These are phyloP conservation scores for Pholiota conissans DNA, from an alignment of 768 basidiomycete species.

Conservation along the genomic window DNA sequence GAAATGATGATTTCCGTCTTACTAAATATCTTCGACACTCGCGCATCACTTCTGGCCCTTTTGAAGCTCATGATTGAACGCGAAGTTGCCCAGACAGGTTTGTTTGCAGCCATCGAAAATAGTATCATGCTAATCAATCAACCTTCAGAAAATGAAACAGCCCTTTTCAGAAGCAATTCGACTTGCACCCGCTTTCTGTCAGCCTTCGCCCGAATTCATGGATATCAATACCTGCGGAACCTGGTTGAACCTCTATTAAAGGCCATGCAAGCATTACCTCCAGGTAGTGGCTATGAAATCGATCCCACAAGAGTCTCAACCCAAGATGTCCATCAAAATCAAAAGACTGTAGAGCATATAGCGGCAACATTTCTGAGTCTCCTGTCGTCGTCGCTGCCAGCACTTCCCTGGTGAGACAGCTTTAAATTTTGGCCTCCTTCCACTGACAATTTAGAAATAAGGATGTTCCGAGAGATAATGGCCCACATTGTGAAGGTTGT, in stretches of 20 bases:
- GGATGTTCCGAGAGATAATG: conserved; percentile 86
- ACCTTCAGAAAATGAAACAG: conserved; percentile 67
- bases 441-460: conserved; percentile 26
- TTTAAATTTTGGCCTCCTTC: not conserved
- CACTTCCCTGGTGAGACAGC: conserved; percentile 67
- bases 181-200: conserved; percentile 87
- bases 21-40: conserved; percentile 83
- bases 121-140: conserved; percentile 5
- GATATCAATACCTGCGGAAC: conserved; percentile 86
- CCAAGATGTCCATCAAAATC: conserved; percentile 67
- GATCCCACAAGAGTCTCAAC: conserved; percentile 65
- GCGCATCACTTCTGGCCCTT: conserved; percentile 66
- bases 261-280: conserved; percentile 69
- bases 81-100: conserved; percentile 80
- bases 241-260: conserved; percentile 78
- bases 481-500: conserved; percentile 77
- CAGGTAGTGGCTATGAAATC: conserved; percentile 75
- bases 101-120: not conserved
- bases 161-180: conserved; percentile 87
- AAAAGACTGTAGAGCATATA: conserved; percentile 68
- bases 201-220: conserved; percentile 85
- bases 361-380: conserved; percentile 76
- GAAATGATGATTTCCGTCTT: conserved; percentile 85
- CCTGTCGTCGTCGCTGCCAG: conserved; percentile 67
- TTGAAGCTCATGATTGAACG: conserved; percentile 84